phyloP scores from a whole-genome alignment of 2,329 filamentous ascomycete genomes.

The Cryphonectria parasitica region DNA sequence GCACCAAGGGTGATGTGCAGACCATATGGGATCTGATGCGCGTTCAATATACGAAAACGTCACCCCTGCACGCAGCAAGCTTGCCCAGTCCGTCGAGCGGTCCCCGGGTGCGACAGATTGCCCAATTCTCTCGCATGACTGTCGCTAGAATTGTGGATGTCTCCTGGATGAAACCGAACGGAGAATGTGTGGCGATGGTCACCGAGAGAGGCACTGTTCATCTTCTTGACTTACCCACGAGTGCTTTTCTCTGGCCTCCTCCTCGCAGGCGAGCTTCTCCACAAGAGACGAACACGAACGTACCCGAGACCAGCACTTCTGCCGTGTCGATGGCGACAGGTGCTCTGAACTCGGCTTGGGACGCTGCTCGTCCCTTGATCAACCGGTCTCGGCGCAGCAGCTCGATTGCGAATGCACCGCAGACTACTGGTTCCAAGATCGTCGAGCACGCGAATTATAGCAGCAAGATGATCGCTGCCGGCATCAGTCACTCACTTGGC shows the following conservation, averaged over 20 bases:
- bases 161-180: conserved; percentile 80
- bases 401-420: conserved; percentile 40
- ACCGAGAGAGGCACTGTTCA: conserved; percentile 96
- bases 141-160: conserved; percentile 90
- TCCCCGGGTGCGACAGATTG: conserved; percentile 77
- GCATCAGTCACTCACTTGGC: conserved; percentile 74
- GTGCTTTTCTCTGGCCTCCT: conserved; percentile 86
- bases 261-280: conserved; percentile 56
- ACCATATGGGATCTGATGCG: conserved; percentile 80
- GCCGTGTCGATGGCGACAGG: conserved; percentile 73
- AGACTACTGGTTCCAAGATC: conserved; percentile 49
- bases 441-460: conserved; percentile 70
- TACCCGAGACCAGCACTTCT: conserved; percentile 53
- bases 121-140: conserved; percentile 88
- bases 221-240: conserved; percentile 82
- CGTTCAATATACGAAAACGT: conserved; percentile 65
- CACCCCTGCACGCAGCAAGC: conserved; percentile 57
- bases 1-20: conserved; percentile 81
- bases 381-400: conserved; percentile 58
- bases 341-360: conserved; percentile 70
- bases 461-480: conserved; percentile 71
- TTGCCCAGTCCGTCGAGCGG: conserved; percentile 50
- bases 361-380: conserved; percentile 66
- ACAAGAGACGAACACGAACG: conserved; percentile 50
- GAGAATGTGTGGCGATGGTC: conserved; percentile 83